phyloP scores from a whole-genome alignment of 495 filamentous ascomycete species.

The Aspergillus conjunctus region DNA sequence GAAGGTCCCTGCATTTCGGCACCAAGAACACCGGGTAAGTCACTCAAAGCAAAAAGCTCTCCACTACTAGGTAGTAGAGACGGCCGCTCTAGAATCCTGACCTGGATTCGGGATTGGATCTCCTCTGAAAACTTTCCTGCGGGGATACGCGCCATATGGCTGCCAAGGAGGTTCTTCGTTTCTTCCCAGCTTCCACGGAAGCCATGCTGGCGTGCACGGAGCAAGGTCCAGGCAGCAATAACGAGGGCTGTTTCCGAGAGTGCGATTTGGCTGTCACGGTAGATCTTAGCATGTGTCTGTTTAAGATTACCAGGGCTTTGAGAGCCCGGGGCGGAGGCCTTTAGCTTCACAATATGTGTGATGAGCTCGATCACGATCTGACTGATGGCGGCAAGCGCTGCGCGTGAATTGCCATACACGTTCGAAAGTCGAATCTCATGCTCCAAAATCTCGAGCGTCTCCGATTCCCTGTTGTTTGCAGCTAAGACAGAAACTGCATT shows the following conservation, averaged over 20 bases:
- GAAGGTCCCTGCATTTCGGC: slow-evolving; percentile 31
- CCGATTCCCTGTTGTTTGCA: slow-evolving; percentile 45
- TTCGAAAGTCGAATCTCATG: slow-evolving; percentile 34
- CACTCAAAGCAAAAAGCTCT: slow-evolving; percentile 40
- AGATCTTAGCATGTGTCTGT: slow-evolving; percentile 45
- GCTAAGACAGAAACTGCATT: slow-evolving; percentile 45
- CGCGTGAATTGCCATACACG: slow-evolving; percentile 41
- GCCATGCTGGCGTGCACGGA: slow-evolving; percentile 36
- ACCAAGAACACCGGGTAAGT: slow-evolving; percentile 38
- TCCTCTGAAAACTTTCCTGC: slow-evolving; percentile 34
- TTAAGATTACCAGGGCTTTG: slow-evolving; percentile 40
- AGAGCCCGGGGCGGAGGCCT: slow-evolving; percentile 29
- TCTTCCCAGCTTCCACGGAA: slow-evolving; percentile 36
- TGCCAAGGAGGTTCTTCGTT: slow-evolving; percentile 35
- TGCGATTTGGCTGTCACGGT: slow-evolving; percentile 45
- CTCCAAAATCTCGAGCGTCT: slow-evolving; percentile 39
- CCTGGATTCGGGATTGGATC: slow-evolving; percentile 33
- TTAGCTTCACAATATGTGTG: slow-evolving; percentile 42
- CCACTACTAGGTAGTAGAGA: slow-evolving; percentile 42
- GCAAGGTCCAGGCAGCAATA: slow-evolving; percentile 44
- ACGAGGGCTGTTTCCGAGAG: slow-evolving; percentile 46
- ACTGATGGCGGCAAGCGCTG: slow-evolving; percentile 40
- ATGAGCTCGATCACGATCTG: slow-evolving; percentile 50
- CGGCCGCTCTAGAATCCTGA: slow-evolving; percentile 40
- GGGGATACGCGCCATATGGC: slow-evolving; percentile 38